Percentiles rank a stretch among this genome's conserved stretches.
These are phyloP conservation scores for Capronia americana DNA, from an alignment of 2,329 filamentous ascomycete species.

Conservation along the genomic window DNA sequence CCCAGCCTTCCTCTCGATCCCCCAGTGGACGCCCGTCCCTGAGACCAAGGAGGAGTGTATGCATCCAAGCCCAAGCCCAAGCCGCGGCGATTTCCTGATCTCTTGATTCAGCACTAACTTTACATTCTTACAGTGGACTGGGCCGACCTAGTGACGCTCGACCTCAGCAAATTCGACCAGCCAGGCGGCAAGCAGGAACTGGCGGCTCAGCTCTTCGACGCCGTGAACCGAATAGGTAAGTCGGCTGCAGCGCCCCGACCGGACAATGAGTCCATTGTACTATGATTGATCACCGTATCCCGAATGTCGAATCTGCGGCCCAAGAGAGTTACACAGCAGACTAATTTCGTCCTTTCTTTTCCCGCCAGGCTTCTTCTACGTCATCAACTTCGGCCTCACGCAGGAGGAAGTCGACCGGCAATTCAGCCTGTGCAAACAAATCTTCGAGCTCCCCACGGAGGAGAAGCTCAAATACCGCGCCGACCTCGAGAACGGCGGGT, in stretches of 20 bases:
- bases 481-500: slow-evolving; percentile 59
- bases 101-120: not conserved
- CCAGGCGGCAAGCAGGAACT: slow-evolving; percentile 62
- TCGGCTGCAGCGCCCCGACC: not conserved
- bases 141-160: slow-evolving; percentile 38
- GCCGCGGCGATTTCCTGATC: not conserved
- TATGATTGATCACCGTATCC: no score
- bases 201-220: slow-evolving; percentile 60
- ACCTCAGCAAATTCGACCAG: slow-evolving; percentile 60
- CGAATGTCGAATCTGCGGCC: not conserved
- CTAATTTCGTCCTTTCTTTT: not conserved
- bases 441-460: slow-evolving; percentile 62
- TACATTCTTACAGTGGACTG: slow-evolving; percentile 30
- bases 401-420: slow-evolving; percentile 65
- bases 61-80: not conserved
- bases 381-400: slow-evolving; percentile 64
- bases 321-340: not conserved
- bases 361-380: slow-evolving; percentile 64
- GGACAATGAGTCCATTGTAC: no score
- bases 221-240: slow-evolving; percentile 51
- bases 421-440: slow-evolving; percentile 63
- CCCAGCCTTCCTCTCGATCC: slow-evolving; percentile 10
- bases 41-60: slow-evolving; percentile 33
- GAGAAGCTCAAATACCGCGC: slow-evolving; percentile 66
- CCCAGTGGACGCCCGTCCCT: slow-evolving; percentile 28